Percentiles rank a stretch among this genome's conserved stretches.
Evolutionary conservation across 73 alveolate genomes (phyloP).

Genomic region (Symbiodinium pilosum): DNA sequence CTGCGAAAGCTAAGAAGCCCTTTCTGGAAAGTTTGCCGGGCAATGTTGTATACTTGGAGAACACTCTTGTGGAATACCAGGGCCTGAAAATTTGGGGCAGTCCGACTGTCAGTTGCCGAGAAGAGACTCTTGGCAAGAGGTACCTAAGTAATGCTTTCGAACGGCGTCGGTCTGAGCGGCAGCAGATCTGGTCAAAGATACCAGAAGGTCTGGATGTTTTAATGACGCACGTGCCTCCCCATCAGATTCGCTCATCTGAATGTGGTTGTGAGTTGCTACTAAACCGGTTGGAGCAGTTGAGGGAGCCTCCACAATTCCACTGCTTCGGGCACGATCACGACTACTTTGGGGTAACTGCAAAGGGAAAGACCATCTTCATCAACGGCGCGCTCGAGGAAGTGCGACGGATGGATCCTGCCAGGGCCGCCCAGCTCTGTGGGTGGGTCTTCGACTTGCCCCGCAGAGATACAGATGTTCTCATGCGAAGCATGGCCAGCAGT

Average conservation of each 20-base stretch:
- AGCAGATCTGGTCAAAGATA: conserved; percentile 78
- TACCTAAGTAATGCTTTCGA: conserved; percentile 88
- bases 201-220: conserved; percentile 79
- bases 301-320: conserved; percentile 38
- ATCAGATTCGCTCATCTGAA: conserved; percentile 35
- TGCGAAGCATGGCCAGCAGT: conserved; percentile 93
- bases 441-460: conserved; percentile 86
- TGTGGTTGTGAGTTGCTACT: conserved; percentile 73
- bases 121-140: conserved; percentile 69
- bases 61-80: conserved; percentile 45
- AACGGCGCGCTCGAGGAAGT: conserved; percentile 88
- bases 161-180: conserved; percentile 53
- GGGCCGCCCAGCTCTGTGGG: conserved; percentile 82
- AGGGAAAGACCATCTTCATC: conserved; percentile 26
- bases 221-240: conserved; percentile 89
- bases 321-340: conserved; percentile 94
- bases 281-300: conserved; percentile 22
- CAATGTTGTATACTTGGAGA: conserved; percentile 45
- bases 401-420: conserved; percentile 62
- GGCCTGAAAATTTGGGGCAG: conserved; percentile 85
- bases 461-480: conserved; percentile 19
- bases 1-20: conserved; percentile 40
- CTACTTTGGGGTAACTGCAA: conserved; percentile 45
- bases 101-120: conserved; percentile 68
- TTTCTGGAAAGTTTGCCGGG: conserved; percentile 29